These are phyloP conservation scores for Geotrichum carabidarum DNA, from an alignment of 1,139 yeast species.

Conservation along the genomic window DNA sequence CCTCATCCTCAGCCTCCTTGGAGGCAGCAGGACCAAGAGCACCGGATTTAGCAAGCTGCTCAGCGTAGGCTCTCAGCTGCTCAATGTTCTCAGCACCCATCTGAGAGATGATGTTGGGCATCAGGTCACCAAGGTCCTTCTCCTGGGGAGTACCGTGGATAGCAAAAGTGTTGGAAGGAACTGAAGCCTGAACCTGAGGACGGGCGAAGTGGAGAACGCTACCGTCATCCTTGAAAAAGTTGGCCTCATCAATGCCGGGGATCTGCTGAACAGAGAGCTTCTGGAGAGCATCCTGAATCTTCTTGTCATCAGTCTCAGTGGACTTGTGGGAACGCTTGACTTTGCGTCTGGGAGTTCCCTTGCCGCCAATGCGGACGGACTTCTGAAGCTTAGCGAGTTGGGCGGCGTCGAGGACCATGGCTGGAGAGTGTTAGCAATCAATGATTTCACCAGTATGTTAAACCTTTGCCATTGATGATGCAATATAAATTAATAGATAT, in stretches of 20 bases:
- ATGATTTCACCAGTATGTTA: constrained; percentile 32
- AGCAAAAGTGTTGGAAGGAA: constrained; percentile 86
- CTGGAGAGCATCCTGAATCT: constrained; percentile 82
- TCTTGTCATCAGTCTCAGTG: constrained; percentile 81
- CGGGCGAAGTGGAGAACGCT: constrained; percentile 92
- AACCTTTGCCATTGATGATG: too few species aligned
- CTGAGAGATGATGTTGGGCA: constrained; percentile 93
- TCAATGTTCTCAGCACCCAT: constrained; percentile 94
- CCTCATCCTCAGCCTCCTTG: constrained; percentile 51
- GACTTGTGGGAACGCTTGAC: constrained; percentile 64
- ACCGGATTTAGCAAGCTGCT: constrained; percentile 64
- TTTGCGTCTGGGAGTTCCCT: constrained; percentile 57
- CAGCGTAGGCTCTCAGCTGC: constrained; percentile 84
- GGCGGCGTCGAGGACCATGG: constrained; percentile 34
- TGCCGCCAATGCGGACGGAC: constrained; percentile 44
- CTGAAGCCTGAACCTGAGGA: constrained; percentile 91
- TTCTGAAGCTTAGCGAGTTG: constrained; percentile 40
- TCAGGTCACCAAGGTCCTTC: constrained; percentile 85
- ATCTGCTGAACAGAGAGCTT: constrained; percentile 86
- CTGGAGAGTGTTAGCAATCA: constrained; percentile 2
- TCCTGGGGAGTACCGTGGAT: constrained; percentile 94
- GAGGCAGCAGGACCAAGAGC: constrained; percentile 46
- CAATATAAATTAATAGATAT: too few species aligned
- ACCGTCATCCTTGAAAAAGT: constrained; percentile 96
- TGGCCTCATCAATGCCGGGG: constrained; percentile 91